These are phyloP conservation scores for Mycena metata DNA, from an alignment of 768 basidiomycete genomes.

Conservation along the genomic window DNA sequence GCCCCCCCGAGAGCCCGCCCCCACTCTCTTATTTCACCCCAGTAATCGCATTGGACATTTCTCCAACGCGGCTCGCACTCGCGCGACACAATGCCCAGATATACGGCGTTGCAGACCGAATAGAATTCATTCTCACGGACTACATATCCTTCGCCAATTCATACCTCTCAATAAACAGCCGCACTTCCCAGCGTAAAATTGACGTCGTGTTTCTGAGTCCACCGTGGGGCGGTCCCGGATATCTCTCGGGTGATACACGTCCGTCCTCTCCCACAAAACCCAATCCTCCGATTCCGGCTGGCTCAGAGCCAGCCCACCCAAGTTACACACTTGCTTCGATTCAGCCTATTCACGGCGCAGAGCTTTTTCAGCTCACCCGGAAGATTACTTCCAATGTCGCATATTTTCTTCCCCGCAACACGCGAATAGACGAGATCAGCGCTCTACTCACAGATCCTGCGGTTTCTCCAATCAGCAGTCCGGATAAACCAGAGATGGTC, in stretches of 20 bases:
- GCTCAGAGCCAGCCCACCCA: slow-evolving; percentile 26
- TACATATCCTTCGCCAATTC: slow-evolving; percentile 84
- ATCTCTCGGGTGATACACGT: slow-evolving; percentile 57
- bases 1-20: no score
- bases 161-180: slow-evolving; percentile 50
- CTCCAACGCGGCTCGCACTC: slow-evolving; percentile 85
- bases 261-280: slow-evolving; percentile 40
- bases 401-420: slow-evolving; percentile 91
- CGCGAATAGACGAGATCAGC: slow-evolving; percentile 79
- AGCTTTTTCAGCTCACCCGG: slow-evolving; percentile 83
- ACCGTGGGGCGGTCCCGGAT: slow-evolving; percentile 94
- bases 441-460: slow-evolving; percentile 53
- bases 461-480: background rate
- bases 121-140: slow-evolving; percentile 93
- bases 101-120: slow-evolving; percentile 94
- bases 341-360: slow-evolving; percentile 84
- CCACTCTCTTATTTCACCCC: background rate
- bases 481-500: slow-evolving; percentile 63
- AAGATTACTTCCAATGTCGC: slow-evolving; percentile 86
- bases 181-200: slow-evolving; percentile 63
- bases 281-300: slow-evolving; percentile 18
- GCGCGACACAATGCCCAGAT: slow-evolving; percentile 95
- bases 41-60: slow-evolving; percentile 97
- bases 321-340: slow-evolving; percentile 80
- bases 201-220: slow-evolving; percentile 95